phyloP scores from a whole-genome alignment of 73 alveolate genomes.

The Tetrahymena elliotti region DNA sequence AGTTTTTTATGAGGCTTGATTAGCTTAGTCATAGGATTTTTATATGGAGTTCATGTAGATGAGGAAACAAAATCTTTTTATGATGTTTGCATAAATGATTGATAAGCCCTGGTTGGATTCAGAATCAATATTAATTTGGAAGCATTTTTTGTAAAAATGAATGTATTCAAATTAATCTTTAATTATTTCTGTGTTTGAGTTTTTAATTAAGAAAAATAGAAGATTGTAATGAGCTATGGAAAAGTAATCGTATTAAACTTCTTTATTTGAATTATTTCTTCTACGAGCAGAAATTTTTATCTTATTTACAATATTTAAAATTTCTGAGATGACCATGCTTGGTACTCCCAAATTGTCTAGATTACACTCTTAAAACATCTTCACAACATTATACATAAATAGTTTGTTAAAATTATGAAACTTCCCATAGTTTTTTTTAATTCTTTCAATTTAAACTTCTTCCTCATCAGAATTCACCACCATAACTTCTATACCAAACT shows the following conservation, averaged over 20 bases:
- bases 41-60: neutral
- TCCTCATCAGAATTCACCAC: neutral
- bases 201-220: neutral
- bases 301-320: neutral
- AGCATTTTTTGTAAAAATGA: neutral
- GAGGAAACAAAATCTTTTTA: neutral
- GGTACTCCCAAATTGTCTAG: neutral
- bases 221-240: neutral
- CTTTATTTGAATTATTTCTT: neutral
- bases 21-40: neutral
- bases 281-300: neutral
- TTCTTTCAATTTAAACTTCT: neutral
- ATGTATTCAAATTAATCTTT: neutral
- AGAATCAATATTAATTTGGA: neutral
- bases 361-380: neutral
- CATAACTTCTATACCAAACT: neutral
- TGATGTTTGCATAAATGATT: neutral
- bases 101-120: neutral
- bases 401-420: neutral
- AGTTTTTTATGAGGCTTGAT: neutral
- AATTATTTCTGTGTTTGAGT: neutral
- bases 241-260: neutral
- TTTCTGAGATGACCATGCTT: neutral
- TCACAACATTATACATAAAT: neutral
- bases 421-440: neutral